Percentiles rank a stretch among this genome's conserved stretches.
These are phyloP conservation scores for Phytopythium ostracodes DNA, from an alignment of 352 stramenopile species.

Conservation along the genomic window DNA sequence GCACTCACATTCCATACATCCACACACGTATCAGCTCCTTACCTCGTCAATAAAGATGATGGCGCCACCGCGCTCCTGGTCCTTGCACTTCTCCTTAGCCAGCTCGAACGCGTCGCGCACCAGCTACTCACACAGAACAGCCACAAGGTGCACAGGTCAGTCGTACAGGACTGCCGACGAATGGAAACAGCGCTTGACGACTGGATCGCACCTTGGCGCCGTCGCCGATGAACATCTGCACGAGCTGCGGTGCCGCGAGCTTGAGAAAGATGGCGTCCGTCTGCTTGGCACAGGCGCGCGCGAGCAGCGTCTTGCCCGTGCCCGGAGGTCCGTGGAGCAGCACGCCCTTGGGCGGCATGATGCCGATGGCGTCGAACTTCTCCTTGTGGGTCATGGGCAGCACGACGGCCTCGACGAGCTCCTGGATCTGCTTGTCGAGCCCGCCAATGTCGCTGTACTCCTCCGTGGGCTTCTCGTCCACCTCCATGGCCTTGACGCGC, in stretches of 20 bases:
- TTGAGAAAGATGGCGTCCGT: constrained; percentile 99
- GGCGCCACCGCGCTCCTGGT: too few relatives aligned
- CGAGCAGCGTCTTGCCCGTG: constrained; percentile 98
- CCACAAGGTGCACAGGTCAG: too few relatives aligned
- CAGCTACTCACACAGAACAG: too few relatives aligned
- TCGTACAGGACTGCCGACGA: too few relatives aligned
- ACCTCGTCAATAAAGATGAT: constrained; percentile 99
- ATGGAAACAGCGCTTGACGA: too few relatives aligned
- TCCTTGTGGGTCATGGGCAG: constrained; percentile 99
- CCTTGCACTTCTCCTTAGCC: too few relatives aligned
- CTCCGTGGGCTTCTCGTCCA: constrained; percentile 99
- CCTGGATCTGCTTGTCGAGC: constrained; percentile 99
- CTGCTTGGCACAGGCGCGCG: constrained; percentile 98
- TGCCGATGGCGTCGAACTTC: constrained; percentile 98
- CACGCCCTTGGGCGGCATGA: constrained; percentile 96
- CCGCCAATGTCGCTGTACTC: constrained; percentile 99
- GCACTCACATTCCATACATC: too few relatives aligned
- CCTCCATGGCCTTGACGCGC: constrained; percentile 92
- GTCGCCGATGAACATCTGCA: constrained; percentile 99
- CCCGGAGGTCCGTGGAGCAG: constrained; percentile 97
- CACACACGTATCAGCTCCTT: too few relatives aligned
- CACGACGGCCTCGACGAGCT: constrained; percentile 99
- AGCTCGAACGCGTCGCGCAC: too few relatives aligned
- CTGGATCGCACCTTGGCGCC: too few relatives aligned
- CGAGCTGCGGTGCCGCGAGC: constrained; percentile 97